A percentile compares a stretch with the other conserved stretches of the same genome.
phyloP scores from a whole-genome alignment of 129 eudicot species.

The Solidago caesia region DNA sequence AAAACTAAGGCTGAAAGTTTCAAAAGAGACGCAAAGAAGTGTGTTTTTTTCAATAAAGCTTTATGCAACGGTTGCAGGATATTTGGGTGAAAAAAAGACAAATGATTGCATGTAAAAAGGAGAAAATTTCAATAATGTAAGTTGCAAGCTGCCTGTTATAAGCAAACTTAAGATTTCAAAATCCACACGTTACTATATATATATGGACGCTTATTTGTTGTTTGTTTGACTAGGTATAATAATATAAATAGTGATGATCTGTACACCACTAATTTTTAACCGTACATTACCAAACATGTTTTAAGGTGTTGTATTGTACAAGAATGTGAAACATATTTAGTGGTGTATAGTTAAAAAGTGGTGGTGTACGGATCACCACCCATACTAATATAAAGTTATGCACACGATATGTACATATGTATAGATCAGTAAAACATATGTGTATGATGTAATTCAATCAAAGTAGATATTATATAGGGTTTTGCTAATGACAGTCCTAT shows the following conservation, averaged over 20 bases:
- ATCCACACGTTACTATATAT: not conserved
- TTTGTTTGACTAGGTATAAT: constrained; percentile 11
- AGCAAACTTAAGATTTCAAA: not conserved
- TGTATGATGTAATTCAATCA: constrained; percentile 5
- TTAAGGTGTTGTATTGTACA: too few relatives aligned
- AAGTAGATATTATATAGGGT: not conserved
- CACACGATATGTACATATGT: not conserved
- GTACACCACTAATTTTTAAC: too few relatives aligned
- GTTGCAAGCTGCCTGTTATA: constrained; percentile 10
- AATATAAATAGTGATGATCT: too few relatives aligned
- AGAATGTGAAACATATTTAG: too few relatives aligned
- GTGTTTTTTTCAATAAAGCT: not conserved
- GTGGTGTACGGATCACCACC: too few relatives aligned
- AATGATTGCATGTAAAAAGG: constrained; percentile 31
- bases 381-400: not conserved
- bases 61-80: constrained; percentile 18
- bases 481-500: not conserved
- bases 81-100: constrained; percentile 10
- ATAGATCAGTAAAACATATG: not conserved
- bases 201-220: not conserved
- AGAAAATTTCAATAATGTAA: constrained; percentile 22
- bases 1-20: not conserved
- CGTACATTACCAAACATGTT: too few relatives aligned
- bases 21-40: not conserved
- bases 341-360: too few relatives aligned